These are phyloP conservation scores for Nosema muscidifuracis DNA, from an alignment of 371 early-diverging fungal genomes.

Conservation along the genomic window DNA sequence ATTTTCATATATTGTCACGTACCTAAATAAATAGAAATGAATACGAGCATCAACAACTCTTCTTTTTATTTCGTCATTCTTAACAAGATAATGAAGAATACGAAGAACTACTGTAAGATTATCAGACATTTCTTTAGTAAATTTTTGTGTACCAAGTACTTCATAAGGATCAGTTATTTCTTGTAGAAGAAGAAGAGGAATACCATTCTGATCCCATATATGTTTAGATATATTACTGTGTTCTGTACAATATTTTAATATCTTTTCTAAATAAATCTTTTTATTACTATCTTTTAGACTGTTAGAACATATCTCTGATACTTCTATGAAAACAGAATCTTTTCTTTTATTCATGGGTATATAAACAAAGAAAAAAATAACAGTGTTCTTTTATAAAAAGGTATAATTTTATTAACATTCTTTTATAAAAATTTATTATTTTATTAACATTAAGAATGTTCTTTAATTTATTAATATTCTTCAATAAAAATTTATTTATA, in stretches of 20 bases:
- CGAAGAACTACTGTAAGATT: conserved; percentile 21
- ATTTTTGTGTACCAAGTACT: conserved; percentile 19
- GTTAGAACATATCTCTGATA: neutral
- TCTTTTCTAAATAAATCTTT: neutral
- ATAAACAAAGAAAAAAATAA: neutral
- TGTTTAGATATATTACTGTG: neutral
- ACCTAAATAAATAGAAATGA: conserved; percentile 87
- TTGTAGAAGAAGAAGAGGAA: conserved; percentile 51
- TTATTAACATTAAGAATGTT: no score
- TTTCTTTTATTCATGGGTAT: neutral
- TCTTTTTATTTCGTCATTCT: conserved; percentile 69
- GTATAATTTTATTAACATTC: no score
- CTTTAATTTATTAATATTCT: no score
- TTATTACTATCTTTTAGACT: conserved; percentile 5
- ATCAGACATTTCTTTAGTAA: neutral
- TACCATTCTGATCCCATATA: conserved; percentile 32
- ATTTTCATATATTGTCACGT: conserved; percentile 86
- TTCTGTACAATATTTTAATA: conserved; percentile 15
- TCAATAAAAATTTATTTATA: no score
- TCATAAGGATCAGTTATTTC: conserved; percentile 47
- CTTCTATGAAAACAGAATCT: neutral
- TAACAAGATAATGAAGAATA: conserved; percentile 30
- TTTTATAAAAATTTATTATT: no score
- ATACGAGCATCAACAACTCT: conserved; percentile 82
- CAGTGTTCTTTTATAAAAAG: no score